Evolutionary conservation across 2,329 filamentous ascomycete genomes (phyloP).

Genomic region (Pseudogymnoascus sp.): DNA sequence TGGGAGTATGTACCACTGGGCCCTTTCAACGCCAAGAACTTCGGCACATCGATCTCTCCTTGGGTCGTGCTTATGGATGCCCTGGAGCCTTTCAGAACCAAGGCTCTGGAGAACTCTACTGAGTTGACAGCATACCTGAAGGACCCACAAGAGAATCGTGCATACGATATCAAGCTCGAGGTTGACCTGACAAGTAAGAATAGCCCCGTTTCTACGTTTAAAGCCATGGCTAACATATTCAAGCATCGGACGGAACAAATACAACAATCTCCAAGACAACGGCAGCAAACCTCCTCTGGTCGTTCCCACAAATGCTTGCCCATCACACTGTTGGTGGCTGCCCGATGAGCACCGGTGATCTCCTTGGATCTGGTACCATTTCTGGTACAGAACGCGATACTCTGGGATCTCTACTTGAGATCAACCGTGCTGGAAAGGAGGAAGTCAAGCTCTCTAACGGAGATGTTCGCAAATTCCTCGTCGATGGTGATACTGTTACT

Average conservation of each 20-base stretch:
- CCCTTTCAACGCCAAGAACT: conserved; percentile 79
- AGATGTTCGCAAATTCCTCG: conserved; percentile 61
- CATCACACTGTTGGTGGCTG: conserved; percentile 74
- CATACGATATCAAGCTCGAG: conserved; percentile 63
- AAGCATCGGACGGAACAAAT: conserved; percentile 37
- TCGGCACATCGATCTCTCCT: conserved; percentile 66
- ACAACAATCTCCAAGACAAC: conserved; percentile 54
- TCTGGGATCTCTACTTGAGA: conserved; percentile 64
- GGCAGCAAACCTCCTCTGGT: conserved; percentile 66
- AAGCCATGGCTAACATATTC: neutral
- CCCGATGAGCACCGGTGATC: conserved; percentile 63
- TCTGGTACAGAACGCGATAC: conserved; percentile 52
- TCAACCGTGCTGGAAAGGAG: conserved; percentile 61
- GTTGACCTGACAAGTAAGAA: conserved; percentile 53
- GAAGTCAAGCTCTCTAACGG: conserved; percentile 54
- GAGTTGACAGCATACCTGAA: conserved; percentile 55
- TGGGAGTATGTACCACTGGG: conserved; percentile 82
- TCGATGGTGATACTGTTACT: conserved; percentile 65
- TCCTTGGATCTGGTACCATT: conserved; percentile 74
- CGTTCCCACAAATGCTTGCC: conserved; percentile 74
- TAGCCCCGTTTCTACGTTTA: neutral
- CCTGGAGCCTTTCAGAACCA: conserved; percentile 56
- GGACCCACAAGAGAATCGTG: conserved; percentile 49
- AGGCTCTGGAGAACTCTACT: conserved; percentile 47
- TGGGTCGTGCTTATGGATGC: conserved; percentile 76